Percentiles rank a stretch among this genome's conserved stretches.
Conservation (phyloP, 352 stramenopile genomes). For the Phytophthora cactorum region DNA sequence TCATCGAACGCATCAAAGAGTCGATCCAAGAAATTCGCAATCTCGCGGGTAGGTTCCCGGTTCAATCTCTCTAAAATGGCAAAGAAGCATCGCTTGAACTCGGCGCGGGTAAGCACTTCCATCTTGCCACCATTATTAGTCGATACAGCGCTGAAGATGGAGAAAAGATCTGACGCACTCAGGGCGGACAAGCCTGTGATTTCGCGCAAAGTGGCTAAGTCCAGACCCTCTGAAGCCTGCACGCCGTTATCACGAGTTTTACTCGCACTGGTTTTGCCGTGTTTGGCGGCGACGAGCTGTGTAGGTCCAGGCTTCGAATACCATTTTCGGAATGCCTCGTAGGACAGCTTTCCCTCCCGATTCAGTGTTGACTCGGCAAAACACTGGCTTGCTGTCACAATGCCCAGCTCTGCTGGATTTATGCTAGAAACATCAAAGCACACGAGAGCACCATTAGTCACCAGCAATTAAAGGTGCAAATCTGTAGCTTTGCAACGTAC, state of each 20-base stretch:
- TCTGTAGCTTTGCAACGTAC: conserved; percentile 34
- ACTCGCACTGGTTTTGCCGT: conserved; percentile 2
- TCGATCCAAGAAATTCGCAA: conserved; percentile 67
- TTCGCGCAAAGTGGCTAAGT: conserved; percentile 50
- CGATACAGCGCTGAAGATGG: conserved; percentile 52
- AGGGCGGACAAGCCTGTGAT: conserved; percentile 59
- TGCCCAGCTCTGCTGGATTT: conserved; percentile 64
- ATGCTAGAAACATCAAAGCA: conserved; percentile 38
- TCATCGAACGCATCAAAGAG: conserved; percentile 85
- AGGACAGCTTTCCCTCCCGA: conserved; percentile 72
- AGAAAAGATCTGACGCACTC: conserved; percentile 65
- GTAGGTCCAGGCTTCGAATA: conserved; percentile 73
- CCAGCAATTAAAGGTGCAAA: background rate
- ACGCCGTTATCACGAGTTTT: conserved; percentile 16
- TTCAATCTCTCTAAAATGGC: conserved; percentile 67
- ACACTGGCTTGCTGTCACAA: conserved; percentile 76
- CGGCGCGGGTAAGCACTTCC: conserved; percentile 53
- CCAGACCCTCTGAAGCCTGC: conserved; percentile 20
- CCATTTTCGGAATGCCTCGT: conserved; percentile 77
- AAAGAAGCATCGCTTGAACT: conserved; percentile 78
- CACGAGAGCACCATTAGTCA: background rate
- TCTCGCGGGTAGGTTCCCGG: conserved; percentile 51
- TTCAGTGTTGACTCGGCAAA: conserved; percentile 77
- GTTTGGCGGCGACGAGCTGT: conserved; percentile 39
- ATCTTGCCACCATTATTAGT: conserved; percentile 15